Evolutionary conservation across 2,329 filamentous ascomycete species (phyloP), one percentile per base, ranked within the genome.

Genomic region (Aspergillus glaucus): DNA sequence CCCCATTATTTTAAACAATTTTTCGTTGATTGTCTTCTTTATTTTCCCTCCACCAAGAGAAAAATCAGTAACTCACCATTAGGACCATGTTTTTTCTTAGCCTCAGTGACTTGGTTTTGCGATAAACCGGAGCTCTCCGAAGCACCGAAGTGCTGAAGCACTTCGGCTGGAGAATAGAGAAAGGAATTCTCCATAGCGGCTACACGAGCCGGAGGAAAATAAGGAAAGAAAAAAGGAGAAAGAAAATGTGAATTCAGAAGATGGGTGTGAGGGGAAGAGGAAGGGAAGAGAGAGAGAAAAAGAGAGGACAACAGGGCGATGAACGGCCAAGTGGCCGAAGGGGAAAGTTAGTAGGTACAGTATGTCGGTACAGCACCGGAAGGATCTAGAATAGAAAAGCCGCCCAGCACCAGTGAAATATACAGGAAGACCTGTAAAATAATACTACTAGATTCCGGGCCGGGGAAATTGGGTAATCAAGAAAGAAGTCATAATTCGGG

Each of bases 161-260:
- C 73, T 56, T 81, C 74, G 43, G 67, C 64, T 45, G 75, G 67
- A 53, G 75, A 70, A 58, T 67, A 69, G 40, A 74, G 68, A 59
- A 75, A 80, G 34, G 78, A 72, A 62, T 75, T 73, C 59, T 81
- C 78, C 78, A 81, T 81, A 40, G 50, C 26, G 26, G 55, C 21
- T 17, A 21, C 37, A 40, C 37, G 45, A 53, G 40, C 46, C 47
- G 43, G 45, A 48, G 46, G 40, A 24, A 48, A 26, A 37, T 50
- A 45, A 48, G 47, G 45, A 46, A 44, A 39, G 45, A 42, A 50
- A 57, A 48, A 54, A 54, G 47, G 43, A 49, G 55, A 46, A 47
- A 44, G 44, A 42, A 43, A 47, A 49, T 52, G 55, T 49, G 48
- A 52, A 49, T 42, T 36, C 50, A 52, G 51, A 40, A 44, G 39